Conservation (phyloP, 176 grass and related monocot species). For the Ensete ventricosum region DNA sequence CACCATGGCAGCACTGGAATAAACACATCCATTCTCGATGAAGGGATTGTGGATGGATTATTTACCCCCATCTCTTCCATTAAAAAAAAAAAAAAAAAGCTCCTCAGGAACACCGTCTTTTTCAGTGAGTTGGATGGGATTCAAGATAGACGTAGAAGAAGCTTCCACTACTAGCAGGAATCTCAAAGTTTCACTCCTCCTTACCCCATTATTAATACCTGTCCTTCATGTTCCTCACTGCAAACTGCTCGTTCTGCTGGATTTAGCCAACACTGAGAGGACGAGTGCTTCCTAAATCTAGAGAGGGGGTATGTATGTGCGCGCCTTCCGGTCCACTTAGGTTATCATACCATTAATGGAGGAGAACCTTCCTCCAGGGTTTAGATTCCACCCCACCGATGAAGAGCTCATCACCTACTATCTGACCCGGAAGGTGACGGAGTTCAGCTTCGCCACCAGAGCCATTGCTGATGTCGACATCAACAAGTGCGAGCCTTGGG, state of each 20-base stretch:
- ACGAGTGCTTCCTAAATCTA: not conserved
- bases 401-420: slow-evolving; percentile 47
- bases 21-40: not conserved
- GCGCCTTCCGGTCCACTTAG: not conserved
- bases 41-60: not conserved
- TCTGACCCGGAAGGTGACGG: slow-evolving; percentile 31
- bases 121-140: slow-evolving; percentile 16
- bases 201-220: not conserved
- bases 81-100: too few species aligned
- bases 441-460: slow-evolving; percentile 23
- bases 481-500: slow-evolving; percentile 52
- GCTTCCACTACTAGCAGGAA: not conserved
- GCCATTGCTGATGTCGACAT: slow-evolving; percentile 41
- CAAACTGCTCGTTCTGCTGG: not conserved
- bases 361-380: slow-evolving; percentile 37
- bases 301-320: not conserved
- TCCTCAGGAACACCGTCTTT: not conserved
- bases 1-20: not conserved
- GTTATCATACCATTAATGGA: slow-evolving; percentile 24
- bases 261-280: not conserved
- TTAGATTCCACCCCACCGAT: slow-evolving; percentile 44
- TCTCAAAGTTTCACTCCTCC: not conserved
- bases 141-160: not conserved
- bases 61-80: not conserved
- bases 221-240: not conserved